Conservation (phyloP, 768 basidiomycete genomes). For the Termitomyces sp. region DNA sequence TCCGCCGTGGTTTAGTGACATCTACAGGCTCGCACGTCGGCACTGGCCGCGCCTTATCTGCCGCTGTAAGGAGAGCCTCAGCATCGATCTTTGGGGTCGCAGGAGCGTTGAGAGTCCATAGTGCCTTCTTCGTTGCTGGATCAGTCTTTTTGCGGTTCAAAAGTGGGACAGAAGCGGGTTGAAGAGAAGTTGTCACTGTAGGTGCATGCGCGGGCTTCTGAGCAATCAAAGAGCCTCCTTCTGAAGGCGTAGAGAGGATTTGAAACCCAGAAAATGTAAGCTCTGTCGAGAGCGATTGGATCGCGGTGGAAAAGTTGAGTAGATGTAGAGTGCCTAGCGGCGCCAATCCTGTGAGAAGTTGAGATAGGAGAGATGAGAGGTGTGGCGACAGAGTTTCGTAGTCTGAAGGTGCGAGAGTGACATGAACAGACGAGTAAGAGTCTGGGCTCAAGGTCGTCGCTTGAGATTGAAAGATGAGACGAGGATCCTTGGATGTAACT, state of each 20-base stretch:
- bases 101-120: constrained; percentile 78
- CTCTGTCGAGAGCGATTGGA: constrained; percentile 45
- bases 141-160: constrained; percentile 50
- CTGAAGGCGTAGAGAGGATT: constrained; percentile 36
- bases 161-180: constrained; percentile 42
- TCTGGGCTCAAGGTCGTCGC: constrained; percentile 52
- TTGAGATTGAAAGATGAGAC: constrained; percentile 21
- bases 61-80: constrained; percentile 76
- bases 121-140: constrained; percentile 76
- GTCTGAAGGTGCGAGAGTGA: constrained; percentile 59
- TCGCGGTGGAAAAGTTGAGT: constrained; percentile 41
- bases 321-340: constrained; percentile 70
- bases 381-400: constrained; percentile 53
- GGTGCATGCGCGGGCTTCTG: constrained; percentile 59
- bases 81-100: constrained; percentile 75
- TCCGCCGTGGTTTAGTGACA: constrained; percentile 52
- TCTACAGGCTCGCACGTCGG: constrained; percentile 69
- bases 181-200: constrained; percentile 36
- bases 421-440: constrained; percentile 59
- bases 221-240: constrained; percentile 47
- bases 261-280: constrained; percentile 65
- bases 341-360: constrained; percentile 52
- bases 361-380: constrained; percentile 49
- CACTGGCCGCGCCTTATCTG: constrained; percentile 74
- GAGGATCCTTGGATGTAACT: background rate